Evolutionary conservation across 352 stramenopile species (phyloP).

Genomic region (Globisporangium paddicum): DNA sequence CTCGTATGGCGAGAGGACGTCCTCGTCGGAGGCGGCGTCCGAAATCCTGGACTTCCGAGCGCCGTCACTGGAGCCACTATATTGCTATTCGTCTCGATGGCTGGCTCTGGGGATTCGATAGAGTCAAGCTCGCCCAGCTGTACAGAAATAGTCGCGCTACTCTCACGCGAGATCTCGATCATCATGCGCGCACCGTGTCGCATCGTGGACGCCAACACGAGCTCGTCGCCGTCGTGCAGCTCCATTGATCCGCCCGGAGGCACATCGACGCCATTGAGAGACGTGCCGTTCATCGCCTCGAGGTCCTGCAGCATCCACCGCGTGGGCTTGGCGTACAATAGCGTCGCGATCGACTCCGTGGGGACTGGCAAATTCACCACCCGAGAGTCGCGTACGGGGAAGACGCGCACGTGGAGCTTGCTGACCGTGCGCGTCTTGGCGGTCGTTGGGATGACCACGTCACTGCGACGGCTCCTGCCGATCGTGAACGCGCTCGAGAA

Average conservation of each 20-base stretch:
- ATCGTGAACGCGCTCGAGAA: constrained; percentile 64
- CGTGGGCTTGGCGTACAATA: constrained; percentile 14
- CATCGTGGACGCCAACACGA: constrained; percentile 66
- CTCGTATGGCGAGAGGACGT: not conserved
- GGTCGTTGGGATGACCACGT: constrained; percentile 63
- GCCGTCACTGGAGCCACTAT: constrained; percentile 8
- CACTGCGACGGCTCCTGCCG: constrained; percentile 61
- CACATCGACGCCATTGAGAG: constrained; percentile 65
- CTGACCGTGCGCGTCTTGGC: constrained; percentile 74
- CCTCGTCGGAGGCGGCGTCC: constrained; percentile 12
- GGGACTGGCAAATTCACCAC: not conserved
- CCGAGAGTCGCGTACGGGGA: constrained; percentile 26
- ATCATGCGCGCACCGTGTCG: constrained; percentile 50
- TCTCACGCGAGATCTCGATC: constrained; percentile 40
- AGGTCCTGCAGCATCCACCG: constrained; percentile 80
- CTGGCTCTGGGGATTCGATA: not conserved
- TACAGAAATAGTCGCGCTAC: constrained; percentile 36
- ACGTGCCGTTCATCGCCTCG: constrained; percentile 76
- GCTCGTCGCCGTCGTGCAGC: constrained; percentile 61
- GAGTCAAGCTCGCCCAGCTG: constrained; percentile 20
- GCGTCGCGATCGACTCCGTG: not conserved
- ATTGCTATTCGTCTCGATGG: constrained; percentile 11
- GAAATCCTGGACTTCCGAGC: constrained; percentile 1
- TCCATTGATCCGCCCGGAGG: constrained; percentile 45
- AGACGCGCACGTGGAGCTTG: constrained; percentile 63